phyloP scores from a whole-genome alignment of 805 yeast genomes.

The Priceomyces medius region DNA sequence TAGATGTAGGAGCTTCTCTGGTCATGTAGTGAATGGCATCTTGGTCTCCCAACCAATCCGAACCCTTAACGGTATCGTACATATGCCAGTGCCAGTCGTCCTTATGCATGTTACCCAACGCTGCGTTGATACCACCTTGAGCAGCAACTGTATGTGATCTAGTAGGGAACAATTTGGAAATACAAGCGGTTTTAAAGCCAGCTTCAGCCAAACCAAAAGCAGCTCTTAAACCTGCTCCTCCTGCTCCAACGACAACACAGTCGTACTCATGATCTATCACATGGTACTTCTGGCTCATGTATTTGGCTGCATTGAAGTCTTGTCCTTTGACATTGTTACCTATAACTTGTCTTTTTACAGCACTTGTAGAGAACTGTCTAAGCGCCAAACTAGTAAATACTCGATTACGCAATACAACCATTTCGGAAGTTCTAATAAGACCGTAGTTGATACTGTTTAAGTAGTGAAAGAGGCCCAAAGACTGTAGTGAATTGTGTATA shows the following conservation, averaged over 20 bases:
- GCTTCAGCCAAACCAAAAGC: constrained; percentile 97
- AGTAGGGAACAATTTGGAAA: constrained; percentile 94
- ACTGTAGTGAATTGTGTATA: too few species aligned
- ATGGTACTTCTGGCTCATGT: constrained; percentile 68
- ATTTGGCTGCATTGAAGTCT: constrained; percentile 42
- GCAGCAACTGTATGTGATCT: constrained; percentile 99
- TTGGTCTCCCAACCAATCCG: constrained; percentile 99
- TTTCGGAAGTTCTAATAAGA: too few species aligned
- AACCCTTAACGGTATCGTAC: constrained; percentile 99
- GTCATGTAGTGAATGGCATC: constrained; percentile 99
- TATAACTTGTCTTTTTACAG: constrained; percentile 31
- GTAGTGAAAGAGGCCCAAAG: too few species aligned
- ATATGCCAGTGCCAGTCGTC: constrained; percentile 99
- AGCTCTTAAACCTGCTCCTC: constrained; percentile 98
- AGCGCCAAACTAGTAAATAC: constrained; percentile 1
- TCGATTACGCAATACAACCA: constrained; percentile 5
- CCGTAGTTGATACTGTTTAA: too few species aligned
- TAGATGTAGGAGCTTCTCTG: constrained; percentile 93
- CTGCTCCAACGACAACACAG: constrained; percentile 97
- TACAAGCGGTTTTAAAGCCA: constrained; percentile 96
- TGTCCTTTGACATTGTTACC: constrained; percentile 39
- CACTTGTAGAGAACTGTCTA: constrained; percentile 20
- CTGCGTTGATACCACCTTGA: constrained; percentile 99
- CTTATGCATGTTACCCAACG: constrained; percentile 95
- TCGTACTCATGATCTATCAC: constrained; percentile 97